Evolutionary conservation across 169 alveolate species (phyloP), one percentile per base, ranked within the genome.

Genomic region (Toxoplasma gondii): DNA sequence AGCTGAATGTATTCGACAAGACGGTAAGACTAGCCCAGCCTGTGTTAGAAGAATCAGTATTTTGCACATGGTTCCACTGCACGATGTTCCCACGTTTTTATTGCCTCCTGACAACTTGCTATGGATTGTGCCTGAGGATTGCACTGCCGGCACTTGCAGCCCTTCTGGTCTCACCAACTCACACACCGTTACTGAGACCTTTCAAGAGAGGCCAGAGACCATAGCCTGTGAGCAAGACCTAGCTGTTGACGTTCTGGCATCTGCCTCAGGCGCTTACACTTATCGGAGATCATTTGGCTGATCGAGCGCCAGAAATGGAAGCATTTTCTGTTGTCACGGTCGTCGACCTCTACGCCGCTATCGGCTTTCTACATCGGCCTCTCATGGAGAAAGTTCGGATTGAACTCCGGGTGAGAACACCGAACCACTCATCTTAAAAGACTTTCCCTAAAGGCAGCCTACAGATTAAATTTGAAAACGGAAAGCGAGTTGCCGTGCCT

Each of bases 211-310:
- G 78, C 78, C 34, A 17, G 78, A 64, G 0, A 64, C 36, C 78
- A 24, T 29, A 24, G 27, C 34, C 0, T 7, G 78, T 64, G 78
- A 24, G 78, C 78, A 29, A 0, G 78, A 19, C 34, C 78, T 24
- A 29, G 36, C 7, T 64, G 78, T 64, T 29, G 78, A 64, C 5
- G 29, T 24, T 24, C 27, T 64, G 78, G 36, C 27, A 29, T 24
- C 0, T 64, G 78, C 29, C 34, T 19, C 87, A 78, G 87, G 87
- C 87, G 43, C 87, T 78, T 12, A 38, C 87, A 38, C 31, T 78
- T 16, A 39, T 78, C 41, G 87, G 87, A 39, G 87, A 78, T 44
- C 87, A 78, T n/a, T 39, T 78, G 45, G 87, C 87, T 27, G 45
- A 39, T 19, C 87, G 87, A 78, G 87, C 87, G 34, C 0, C 45